phyloP scores from a whole-genome alignment of 2,329 filamentous ascomycete genomes.

The Ophiostoma quercus region DNA sequence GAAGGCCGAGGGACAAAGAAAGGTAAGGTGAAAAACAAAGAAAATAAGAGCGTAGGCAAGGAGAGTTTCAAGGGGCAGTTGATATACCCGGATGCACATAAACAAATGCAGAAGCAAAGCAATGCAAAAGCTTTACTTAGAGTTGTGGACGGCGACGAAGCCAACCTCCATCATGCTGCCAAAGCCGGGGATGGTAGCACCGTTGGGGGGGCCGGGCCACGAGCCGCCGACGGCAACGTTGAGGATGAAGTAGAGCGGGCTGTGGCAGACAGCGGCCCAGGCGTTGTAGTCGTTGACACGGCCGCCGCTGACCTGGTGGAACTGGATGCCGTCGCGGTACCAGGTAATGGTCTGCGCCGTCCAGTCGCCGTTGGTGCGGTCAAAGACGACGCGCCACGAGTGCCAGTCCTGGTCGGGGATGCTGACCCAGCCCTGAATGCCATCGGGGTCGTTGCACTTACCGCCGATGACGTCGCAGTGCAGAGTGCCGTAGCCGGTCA shows the following conservation, averaged over 20 bases:
- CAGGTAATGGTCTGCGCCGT: constrained; percentile 45
- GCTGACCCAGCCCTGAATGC: constrained; percentile 35
- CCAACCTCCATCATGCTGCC: constrained; percentile 40
- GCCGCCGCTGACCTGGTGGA: constrained; percentile 41
- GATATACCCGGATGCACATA: not conserved
- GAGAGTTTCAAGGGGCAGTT: not conserved
- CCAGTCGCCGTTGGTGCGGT: constrained; percentile 43
- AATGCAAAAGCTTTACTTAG: not conserved
- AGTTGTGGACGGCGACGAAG: constrained; percentile 39
- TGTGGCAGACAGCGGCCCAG: constrained; percentile 43
- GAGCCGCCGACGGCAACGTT: constrained; percentile 46
- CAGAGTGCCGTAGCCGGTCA: constrained; percentile 41
- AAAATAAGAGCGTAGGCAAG: not conserved
- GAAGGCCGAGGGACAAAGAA: not conserved
- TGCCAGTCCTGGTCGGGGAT: constrained; percentile 47
- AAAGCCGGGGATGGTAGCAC: constrained; percentile 35
- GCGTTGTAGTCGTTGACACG: constrained; percentile 39
- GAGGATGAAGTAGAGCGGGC: constrained; percentile 43
- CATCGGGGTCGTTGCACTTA: constrained; percentile 46
- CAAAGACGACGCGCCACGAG: constrained; percentile 45
- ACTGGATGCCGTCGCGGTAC: constrained; percentile 43
- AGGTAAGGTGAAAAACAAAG: no score
- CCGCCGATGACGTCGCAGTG: constrained; percentile 47
- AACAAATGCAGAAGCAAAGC: no score
- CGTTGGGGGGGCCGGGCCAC: constrained; percentile 36